Conservation (phyloP, 2,329 filamentous ascomycete genomes). For the Alternaria infectoria region DNA sequence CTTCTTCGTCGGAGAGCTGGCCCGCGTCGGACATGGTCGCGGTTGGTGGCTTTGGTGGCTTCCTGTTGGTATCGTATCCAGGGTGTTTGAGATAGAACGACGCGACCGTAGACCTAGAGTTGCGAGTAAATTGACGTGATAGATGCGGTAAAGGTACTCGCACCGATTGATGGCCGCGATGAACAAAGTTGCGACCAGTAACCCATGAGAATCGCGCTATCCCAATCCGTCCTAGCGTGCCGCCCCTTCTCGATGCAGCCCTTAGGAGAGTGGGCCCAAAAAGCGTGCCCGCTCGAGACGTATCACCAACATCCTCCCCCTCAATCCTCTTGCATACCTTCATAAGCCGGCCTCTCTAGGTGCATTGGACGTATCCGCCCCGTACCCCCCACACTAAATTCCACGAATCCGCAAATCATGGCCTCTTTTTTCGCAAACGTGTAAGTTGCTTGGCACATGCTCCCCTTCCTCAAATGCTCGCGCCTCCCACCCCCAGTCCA, state of each 20-base stretch:
- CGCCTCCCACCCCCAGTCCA: conserved; percentile 23
- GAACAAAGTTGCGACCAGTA: conserved; percentile 33
- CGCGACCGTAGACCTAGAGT: not conserved
- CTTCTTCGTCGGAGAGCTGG: conserved; percentile 44
- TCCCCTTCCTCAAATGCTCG: conserved; percentile 38
- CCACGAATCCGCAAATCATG: conserved; percentile 32
- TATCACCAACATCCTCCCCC: conserved; percentile 39
- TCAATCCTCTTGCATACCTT: conserved; percentile 30
- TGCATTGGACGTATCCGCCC: conserved; percentile 14
- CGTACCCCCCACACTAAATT: conserved; percentile 12
- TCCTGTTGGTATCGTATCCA: not conserved
- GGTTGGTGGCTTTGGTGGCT: not conserved
- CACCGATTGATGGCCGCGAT: conserved; percentile 5
- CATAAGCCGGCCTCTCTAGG: conserved; percentile 22
- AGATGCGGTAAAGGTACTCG: conserved; percentile 3
- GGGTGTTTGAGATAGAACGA: too few relatives aligned
- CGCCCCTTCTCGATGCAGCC: conserved; percentile 39
- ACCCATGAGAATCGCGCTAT: conserved; percentile 27
- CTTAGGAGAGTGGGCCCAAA: conserved; percentile 30
- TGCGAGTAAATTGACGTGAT: not conserved
- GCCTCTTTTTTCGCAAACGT: conserved; percentile 52
- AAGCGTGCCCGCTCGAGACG: conserved; percentile 36
- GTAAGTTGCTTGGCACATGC: conserved; percentile 49
- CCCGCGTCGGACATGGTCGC: conserved; percentile 48
- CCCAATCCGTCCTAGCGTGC: conserved; percentile 28